Percentiles rank a stretch among this genome's conserved stretches.
Conservation (phyloP, 257 asterid genomes). For the Schizonepeta tenuifolia region DNA sequence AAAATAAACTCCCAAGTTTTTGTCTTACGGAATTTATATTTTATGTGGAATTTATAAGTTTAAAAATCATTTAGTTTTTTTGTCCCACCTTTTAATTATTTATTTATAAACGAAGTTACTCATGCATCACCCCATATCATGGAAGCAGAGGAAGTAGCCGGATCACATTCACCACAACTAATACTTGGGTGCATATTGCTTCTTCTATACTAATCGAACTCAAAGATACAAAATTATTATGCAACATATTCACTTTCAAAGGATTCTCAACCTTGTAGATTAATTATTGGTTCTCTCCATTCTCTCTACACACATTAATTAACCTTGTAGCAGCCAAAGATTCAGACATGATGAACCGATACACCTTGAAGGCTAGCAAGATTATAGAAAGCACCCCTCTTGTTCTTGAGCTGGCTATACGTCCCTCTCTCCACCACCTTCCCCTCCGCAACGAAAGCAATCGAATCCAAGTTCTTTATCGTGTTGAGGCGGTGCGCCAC, state of each 20-base stretch:
- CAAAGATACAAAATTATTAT: background rate
- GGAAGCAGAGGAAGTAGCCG: constrained; percentile 58
- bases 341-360: constrained; percentile 20
- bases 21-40: too few relatives aligned
- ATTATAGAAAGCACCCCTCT: constrained; percentile 70
- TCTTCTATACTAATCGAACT: too few relatives aligned
- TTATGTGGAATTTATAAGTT: constrained; percentile 12
- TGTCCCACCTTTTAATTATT: too few relatives aligned
- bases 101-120: too few relatives aligned
- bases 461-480: constrained; percentile 66
- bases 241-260: background rate
- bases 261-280: background rate
- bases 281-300: background rate
- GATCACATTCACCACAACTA: constrained; percentile 79
- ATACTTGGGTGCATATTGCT: constrained; percentile 16
- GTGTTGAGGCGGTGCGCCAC: constrained; percentile 89
- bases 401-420: constrained; percentile 62
- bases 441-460: constrained; percentile 73
- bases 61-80: too few relatives aligned
- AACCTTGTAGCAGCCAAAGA: background rate
- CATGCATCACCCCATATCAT: too few relatives aligned
- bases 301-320: background rate
- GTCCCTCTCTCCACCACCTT: constrained; percentile 67
- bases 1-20: too few relatives aligned
- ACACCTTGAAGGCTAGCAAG: constrained; percentile 58